A percentile compares a stretch with the other conserved stretches of the same genome.
phyloP scores from a whole-genome alignment of 345 rosid species.

The Pugionium cornutum region DNA sequence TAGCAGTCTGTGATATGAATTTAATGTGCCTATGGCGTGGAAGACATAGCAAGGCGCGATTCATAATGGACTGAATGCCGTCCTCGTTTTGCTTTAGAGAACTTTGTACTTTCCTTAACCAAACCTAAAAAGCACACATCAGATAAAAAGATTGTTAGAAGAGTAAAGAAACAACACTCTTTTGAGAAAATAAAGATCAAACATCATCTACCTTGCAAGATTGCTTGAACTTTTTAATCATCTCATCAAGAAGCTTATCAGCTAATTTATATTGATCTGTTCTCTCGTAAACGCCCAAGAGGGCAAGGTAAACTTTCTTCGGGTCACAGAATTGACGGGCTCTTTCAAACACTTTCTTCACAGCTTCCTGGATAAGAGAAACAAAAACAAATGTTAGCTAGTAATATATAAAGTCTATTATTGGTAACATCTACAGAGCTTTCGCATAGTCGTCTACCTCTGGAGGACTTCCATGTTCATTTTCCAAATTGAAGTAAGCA shows the following conservation, averaged over 20 bases:
- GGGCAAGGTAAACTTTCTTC: constrained; percentile 75
- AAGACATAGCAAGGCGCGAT: constrained; percentile 74
- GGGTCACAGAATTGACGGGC: constrained; percentile 89
- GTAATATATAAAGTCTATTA: constrained; percentile 1
- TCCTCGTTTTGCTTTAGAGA: constrained; percentile 58
- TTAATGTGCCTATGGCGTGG: constrained; percentile 82
- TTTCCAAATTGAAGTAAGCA: constrained; percentile 95
- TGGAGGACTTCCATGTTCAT: constrained; percentile 87
- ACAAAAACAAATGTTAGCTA: constrained; percentile 24
- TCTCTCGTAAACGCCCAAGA: constrained; percentile 80
- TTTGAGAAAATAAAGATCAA: constrained; percentile 2
- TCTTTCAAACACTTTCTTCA: constrained; percentile 73
- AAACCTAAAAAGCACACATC: constrained; percentile 52
- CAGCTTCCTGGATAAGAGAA: constrained; percentile 69
- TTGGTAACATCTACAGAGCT: constrained; percentile 10
- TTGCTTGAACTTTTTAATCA: constrained; percentile 83
- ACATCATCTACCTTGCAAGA: constrained; percentile 75
- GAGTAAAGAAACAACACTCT: constrained; percentile 4
- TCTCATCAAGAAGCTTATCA: constrained; percentile 69
- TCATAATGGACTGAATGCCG: constrained; percentile 64
- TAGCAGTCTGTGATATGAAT: constrained; percentile 83
- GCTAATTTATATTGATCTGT: constrained; percentile 76
- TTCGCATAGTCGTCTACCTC: constrained; percentile 53
- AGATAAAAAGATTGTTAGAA: neutral
- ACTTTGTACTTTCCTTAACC: constrained; percentile 70